Evolutionary conservation across 2,329 filamentous ascomycete genomes (phyloP).

Genomic region (Raffaelea deltoideospora): DNA sequence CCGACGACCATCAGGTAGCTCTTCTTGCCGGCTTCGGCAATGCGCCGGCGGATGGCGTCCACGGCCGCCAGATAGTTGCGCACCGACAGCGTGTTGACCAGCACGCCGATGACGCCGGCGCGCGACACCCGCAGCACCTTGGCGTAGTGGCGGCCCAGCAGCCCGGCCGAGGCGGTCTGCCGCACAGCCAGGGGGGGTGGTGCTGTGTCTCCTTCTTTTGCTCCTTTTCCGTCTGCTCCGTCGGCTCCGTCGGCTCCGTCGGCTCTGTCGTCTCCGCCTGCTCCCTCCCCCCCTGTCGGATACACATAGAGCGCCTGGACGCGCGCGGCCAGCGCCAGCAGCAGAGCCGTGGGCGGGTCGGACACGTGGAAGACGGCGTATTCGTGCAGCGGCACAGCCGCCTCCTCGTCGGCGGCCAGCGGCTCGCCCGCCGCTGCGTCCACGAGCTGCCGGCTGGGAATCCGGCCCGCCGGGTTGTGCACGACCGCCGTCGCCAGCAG

Average conservation of each 20-base stretch:
- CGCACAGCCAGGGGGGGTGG: background rate
- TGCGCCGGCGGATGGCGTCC: conserved; percentile 54
- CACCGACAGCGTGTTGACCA: conserved; percentile 90
- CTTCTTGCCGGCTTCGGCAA: conserved; percentile 76
- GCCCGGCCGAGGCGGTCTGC: conserved; percentile 23
- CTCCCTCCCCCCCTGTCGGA: no score
- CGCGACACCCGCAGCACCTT: conserved; percentile 68
- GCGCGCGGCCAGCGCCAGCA: conserved; percentile 75
- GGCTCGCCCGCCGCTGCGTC: conserved; percentile 7
- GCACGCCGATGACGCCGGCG: conserved; percentile 74
- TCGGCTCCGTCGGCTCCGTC: no score
- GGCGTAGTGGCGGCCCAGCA: conserved; percentile 75
- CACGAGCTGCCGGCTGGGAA: conserved; percentile 66
- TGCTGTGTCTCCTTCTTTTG: background rate
- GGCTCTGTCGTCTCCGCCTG: no score
- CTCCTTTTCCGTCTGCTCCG: background rate
- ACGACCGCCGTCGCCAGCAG: conserved; percentile 57
- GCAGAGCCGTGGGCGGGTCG: conserved; percentile 62
- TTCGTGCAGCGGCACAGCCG: conserved; percentile 31
- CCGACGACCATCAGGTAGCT: conserved; percentile 93
- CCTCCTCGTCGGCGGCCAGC: conserved; percentile 16
- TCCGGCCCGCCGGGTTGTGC: conserved; percentile 60
- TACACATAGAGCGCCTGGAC: conserved; percentile 68
- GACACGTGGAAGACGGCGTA: conserved; percentile 74
- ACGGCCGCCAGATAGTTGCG: conserved; percentile 79